Evolutionary conservation across 768 basidiomycete genomes (phyloP), one percentile per base, ranked within the genome.

Genomic region (Mycena haematopus): DNA sequence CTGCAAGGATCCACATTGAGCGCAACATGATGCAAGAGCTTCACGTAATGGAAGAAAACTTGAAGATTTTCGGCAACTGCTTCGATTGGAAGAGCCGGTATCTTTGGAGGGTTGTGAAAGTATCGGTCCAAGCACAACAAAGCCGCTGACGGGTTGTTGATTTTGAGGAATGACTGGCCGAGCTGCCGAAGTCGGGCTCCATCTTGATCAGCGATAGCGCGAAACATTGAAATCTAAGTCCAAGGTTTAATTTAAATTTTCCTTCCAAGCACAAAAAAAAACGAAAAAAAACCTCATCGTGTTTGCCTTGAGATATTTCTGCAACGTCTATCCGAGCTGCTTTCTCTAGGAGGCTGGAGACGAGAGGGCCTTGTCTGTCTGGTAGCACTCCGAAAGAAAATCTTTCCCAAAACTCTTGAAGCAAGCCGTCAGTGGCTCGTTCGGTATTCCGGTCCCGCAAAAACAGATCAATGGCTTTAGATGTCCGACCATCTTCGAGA

Each of bases 381-480:
- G 65, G 49, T 0, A 75, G 15, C 11, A 67, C 65, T 2, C 78
- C 80, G 46, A 85, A 83, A 0, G 84, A 79, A 13, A 80, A 66
- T 14, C 69, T 69, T 11, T 67, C 67, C 86, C 86, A 87, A 21
- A 86, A 68, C 0, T 70, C 77, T 31, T 78, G 75, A 22, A 83
- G 66, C 13, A 84, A 70, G 45, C 77, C 82, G 19, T 73, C 60
- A n/a, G 66, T 71, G 0, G 80, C 88, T 51, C 69, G 73, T 25
- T 42, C 52, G n/a, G 71, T 73, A 0, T 47, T 53, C 14, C 22
- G 65, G 35, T 81, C 79, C 42, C 72, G 69, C 4, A 86, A 63
- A 40, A 86, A 72, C 1, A 83, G 68, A 4, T 67, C 72, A 7
- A 87, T 80, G 0, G 86, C 88, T n/a, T 83, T 77, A 1, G 77